These are phyloP conservation scores for Dioscorea alata DNA, from an alignment of 106 monocot species.

Conservation along the genomic window DNA sequence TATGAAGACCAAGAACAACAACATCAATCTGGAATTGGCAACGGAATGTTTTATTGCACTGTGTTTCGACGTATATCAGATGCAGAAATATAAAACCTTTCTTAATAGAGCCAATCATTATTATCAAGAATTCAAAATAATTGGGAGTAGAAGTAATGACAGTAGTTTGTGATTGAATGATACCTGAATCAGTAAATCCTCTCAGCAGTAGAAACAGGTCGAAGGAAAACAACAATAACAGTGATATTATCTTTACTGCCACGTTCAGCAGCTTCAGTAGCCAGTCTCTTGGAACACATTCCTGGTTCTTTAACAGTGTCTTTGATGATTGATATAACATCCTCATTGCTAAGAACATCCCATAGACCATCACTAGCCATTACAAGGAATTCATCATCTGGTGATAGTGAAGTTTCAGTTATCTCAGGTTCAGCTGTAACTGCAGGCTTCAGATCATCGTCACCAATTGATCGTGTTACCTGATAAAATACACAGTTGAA, in stretches of 20 bases:
- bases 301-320: constrained; percentile 91
- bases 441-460: constrained; percentile 98
- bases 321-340: constrained; percentile 82
- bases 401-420: constrained; percentile 58
- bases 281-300: constrained; percentile 96
- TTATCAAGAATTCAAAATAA: too few species aligned
- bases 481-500: constrained; percentile 9
- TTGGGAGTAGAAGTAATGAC: too few species aligned
- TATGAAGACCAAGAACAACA: too few species aligned
- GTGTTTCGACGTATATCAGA: too few species aligned
- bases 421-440: constrained; percentile 94
- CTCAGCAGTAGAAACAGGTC: constrained; percentile 88
- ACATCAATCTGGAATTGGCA: too few species aligned
- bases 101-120: too few species aligned
- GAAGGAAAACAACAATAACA: constrained; percentile 88
- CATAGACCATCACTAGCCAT: constrained; percentile 97
- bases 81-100: too few species aligned
- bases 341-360: constrained; percentile 87
- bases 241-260: constrained; percentile 93
- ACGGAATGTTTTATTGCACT: too few species aligned
- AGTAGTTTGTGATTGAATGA: too few species aligned
- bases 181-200: constrained; percentile 59
- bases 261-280: constrained; percentile 69
- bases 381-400: constrained; percentile 86
- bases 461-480: constrained; percentile 98